A percentile compares a stretch with the other conserved stretches of the same genome.
Evolutionary conservation across 2,329 filamentous ascomycete species (phyloP).

Genomic region (Penicillium sp.): DNA sequence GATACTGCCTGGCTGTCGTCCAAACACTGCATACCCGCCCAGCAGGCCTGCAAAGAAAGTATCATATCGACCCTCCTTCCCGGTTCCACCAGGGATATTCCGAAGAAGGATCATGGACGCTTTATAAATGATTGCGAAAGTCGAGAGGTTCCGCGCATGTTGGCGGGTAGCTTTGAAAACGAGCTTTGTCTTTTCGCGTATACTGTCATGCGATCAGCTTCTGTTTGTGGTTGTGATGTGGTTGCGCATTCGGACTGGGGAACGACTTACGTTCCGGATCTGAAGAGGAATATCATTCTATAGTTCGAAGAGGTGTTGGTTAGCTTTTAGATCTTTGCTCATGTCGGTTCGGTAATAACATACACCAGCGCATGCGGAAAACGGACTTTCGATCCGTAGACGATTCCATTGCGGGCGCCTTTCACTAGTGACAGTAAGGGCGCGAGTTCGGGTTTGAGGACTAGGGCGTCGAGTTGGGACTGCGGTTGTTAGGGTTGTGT

Average conservation of each 20-base stretch:
- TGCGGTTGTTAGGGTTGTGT: slow-evolving; percentile 36
- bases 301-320: slow-evolving; percentile 6
- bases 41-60: slow-evolving; percentile 82
- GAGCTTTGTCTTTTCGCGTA: slow-evolving; percentile 75
- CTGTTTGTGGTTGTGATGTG: slow-evolving; percentile 4
- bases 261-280: slow-evolving; percentile 72
- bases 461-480: slow-evolving; percentile 71
- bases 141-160: slow-evolving; percentile 88
- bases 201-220: slow-evolving; percentile 36
- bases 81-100: slow-evolving; percentile 48
- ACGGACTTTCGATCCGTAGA: slow-evolving; percentile 96
- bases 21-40: slow-evolving; percentile 93
- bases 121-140: slow-evolving; percentile 92
- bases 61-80: slow-evolving; percentile 72
- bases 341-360: slow-evolving; percentile 20
- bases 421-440: slow-evolving; percentile 84
- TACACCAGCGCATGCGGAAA: slow-evolving; percentile 95
- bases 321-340: slow-evolving; percentile 10
- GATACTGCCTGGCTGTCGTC: slow-evolving; percentile 74
- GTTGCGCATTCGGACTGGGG: slow-evolving; percentile 22
- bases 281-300: slow-evolving; percentile 96
- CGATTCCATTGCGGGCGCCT: slow-evolving; percentile 91
- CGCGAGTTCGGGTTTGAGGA: slow-evolving; percentile 82
- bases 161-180: slow-evolving; percentile 84
- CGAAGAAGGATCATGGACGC: slow-evolving; percentile 73